Conservation (phyloP, 2,329 filamentous ascomycete species). For the Colletotrichum sp. region DNA sequence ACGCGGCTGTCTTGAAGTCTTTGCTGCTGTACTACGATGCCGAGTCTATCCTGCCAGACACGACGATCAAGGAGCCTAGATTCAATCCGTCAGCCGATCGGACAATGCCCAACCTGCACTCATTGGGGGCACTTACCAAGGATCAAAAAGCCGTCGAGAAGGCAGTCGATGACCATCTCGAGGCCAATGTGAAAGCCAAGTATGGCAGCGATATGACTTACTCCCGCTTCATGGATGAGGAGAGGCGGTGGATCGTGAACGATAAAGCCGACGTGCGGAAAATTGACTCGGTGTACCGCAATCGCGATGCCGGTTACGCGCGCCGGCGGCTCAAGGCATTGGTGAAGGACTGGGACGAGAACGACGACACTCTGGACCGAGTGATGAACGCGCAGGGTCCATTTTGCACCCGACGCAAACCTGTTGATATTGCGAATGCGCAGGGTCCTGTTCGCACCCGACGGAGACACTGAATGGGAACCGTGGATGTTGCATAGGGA, state of each 20-base stretch:
- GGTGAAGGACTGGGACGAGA: constrained; percentile 44
- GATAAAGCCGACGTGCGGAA: constrained; percentile 43
- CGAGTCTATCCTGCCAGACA: constrained; percentile 38
- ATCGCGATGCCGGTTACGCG: constrained; percentile 41
- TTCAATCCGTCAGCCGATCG: constrained; percentile 31
- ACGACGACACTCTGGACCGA: constrained; percentile 39
- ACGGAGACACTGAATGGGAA: background rate
- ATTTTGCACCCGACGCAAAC: constrained; percentile 23
- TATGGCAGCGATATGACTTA: constrained; percentile 36
- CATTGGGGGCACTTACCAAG: background rate
- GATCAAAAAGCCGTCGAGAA: constrained; percentile 24
- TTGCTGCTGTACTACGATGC: constrained; percentile 42
- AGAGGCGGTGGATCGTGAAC: constrained; percentile 44
- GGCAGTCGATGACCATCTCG: constrained; percentile 33
- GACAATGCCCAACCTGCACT: constrained; percentile 6
- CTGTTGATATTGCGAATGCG: constrained; percentile 24
- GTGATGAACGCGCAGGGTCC: constrained; percentile 37
- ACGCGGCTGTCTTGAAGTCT: constrained; percentile 31
- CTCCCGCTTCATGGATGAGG: constrained; percentile 35
- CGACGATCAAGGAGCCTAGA: constrained; percentile 20
- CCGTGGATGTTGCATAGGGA: background rate
- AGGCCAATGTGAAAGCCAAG: constrained; percentile 32
- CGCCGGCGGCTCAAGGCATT: constrained; percentile 37
- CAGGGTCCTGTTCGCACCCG: constrained; percentile 30
- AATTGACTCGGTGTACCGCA: constrained; percentile 49